Conservation (phyloP, 352 stramenopile species). For the Halophytophthora batemanensis region DNA sequence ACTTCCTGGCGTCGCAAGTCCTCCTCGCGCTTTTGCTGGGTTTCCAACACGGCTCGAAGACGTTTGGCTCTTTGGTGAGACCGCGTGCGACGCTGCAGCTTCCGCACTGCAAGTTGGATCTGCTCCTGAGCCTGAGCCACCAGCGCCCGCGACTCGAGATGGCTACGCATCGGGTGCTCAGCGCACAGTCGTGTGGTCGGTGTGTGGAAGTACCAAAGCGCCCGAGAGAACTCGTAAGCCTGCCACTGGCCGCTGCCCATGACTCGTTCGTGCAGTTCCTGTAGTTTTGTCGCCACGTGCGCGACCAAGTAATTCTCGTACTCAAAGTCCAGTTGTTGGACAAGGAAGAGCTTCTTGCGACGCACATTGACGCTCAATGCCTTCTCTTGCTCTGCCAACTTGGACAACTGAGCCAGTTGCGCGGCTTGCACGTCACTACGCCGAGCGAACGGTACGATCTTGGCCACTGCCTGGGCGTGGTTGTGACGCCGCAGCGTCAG, state of each 20-base stretch:
- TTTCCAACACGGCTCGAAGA: conserved; percentile 16
- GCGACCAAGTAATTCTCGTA: conserved; percentile 47
- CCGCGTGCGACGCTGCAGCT: conserved; percentile 34
- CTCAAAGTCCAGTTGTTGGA: conserved; percentile 62
- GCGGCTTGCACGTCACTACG: conserved; percentile 52
- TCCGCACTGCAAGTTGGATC: conserved; percentile 32
- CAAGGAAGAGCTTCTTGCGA: conserved; percentile 54
- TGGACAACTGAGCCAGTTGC: conserved; percentile 38
- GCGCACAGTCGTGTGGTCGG: conserved; percentile 30
- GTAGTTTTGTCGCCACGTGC: conserved; percentile 41
- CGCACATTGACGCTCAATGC: conserved; percentile 25
- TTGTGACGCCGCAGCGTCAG: conserved; percentile 60
- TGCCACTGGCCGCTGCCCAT: conserved; percentile 59
- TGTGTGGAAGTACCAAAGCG: conserved; percentile 62
- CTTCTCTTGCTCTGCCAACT: conserved; percentile 38
- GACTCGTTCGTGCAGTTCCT: conserved; percentile 37
- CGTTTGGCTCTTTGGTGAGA: conserved; percentile 6
- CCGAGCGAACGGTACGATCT: conserved; percentile 58
- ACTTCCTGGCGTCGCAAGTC: conserved; percentile 10
- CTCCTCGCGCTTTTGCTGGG: conserved; percentile 3
- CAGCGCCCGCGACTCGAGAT: conserved; percentile 34
- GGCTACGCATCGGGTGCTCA: conserved; percentile 56
- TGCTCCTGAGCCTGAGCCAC: conserved; percentile 40
- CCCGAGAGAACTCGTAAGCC: conserved; percentile 56
- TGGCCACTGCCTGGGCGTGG: conserved; percentile 36